Evolutionary conservation across 2,329 filamentous ascomycete genomes (phyloP).

Genomic region (Ambrosiella cleistominuta): DNA sequence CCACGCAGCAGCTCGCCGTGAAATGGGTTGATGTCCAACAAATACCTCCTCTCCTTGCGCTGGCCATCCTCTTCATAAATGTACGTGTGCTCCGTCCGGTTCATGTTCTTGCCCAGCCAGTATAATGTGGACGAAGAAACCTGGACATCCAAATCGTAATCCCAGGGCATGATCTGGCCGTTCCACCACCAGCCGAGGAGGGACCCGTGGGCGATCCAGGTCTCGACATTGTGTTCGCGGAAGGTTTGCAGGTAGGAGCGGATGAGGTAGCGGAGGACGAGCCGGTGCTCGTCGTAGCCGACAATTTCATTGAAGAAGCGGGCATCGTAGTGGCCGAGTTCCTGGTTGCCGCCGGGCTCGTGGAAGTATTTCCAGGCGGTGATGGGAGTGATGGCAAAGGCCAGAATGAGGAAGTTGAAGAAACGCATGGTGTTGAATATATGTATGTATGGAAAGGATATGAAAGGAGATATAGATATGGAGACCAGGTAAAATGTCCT

Average conservation of each 20-base stretch:
- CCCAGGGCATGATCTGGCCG: slow-evolving; percentile 59
- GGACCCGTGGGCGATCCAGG: slow-evolving; percentile 76
- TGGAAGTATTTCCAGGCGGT: slow-evolving; percentile 41
- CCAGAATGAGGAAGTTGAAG: slow-evolving; percentile 7
- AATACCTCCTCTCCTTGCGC: slow-evolving; percentile 33
- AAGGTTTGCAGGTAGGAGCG: slow-evolving; percentile 57
- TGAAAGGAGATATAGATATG: no score
- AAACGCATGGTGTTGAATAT: slow-evolving; percentile 9
- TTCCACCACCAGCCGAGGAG: slow-evolving; percentile 87
- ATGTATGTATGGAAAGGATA: background rate
- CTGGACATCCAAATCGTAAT: slow-evolving; percentile 71
- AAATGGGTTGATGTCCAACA: slow-evolving; percentile 64
- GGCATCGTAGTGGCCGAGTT: slow-evolving; percentile 54
- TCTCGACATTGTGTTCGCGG: slow-evolving; percentile 48
- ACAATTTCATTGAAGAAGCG: slow-evolving; percentile 51
- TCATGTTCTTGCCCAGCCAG: slow-evolving; percentile 47
- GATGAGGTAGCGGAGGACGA: slow-evolving; percentile 50
- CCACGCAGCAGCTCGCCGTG: slow-evolving; percentile 41
- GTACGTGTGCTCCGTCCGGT: slow-evolving; percentile 49
- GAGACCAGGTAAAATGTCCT: no score
- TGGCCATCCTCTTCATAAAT: slow-evolving; percentile 27
- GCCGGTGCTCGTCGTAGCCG: slow-evolving; percentile 46
- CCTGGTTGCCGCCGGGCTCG: slow-evolving; percentile 42
- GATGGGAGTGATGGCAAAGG: slow-evolving; percentile 9
- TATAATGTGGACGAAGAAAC: slow-evolving; percentile 49